Conservation (phyloP, 176 grass and related monocot species). For the Juncus inflexus region DNA sequence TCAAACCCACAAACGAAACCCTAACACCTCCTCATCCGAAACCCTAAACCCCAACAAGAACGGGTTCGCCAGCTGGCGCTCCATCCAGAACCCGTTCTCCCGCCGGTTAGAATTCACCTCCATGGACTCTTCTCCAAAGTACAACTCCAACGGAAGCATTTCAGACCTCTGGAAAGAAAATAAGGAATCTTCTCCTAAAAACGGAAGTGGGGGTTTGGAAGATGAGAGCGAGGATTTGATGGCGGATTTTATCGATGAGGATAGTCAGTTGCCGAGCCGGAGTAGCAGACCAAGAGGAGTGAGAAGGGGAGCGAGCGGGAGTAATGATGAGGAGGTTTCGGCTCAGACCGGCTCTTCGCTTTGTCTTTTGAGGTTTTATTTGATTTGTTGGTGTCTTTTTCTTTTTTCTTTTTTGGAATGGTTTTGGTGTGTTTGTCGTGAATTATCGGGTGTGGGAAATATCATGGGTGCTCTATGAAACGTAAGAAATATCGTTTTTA, state of each 20-base stretch:
- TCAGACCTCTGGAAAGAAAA: slow-evolving; percentile 23
- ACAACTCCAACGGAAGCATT: slow-evolving; percentile 18
- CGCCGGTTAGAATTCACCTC: slow-evolving; percentile 49
- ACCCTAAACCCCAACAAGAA: slow-evolving; percentile 34
- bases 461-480: no score
- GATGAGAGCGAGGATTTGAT: slow-evolving; percentile 99
- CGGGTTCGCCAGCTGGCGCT: slow-evolving; percentile 77
- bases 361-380: slow-evolving; percentile 89
- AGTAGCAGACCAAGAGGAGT: slow-evolving; percentile 55
- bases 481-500: no score
- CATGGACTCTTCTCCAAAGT: slow-evolving; percentile 57
- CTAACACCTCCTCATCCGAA: slow-evolving; percentile 13
- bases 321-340: slow-evolving; percentile 87
- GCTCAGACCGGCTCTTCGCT: slow-evolving; percentile 91
- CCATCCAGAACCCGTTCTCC: slow-evolving; percentile 69
- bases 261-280: slow-evolving; percentile 95
- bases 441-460: no score
- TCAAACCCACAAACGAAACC: slow-evolving; percentile 42
- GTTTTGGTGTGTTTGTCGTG: no score
- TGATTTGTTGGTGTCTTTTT: slow-evolving; percentile 25
- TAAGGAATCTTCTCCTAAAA: slow-evolving; percentile 30
- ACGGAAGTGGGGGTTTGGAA: slow-evolving; percentile 46
- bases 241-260: slow-evolving; percentile 99
- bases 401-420: no score
- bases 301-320: slow-evolving; percentile 49